These are phyloP conservation scores for Gracilaria domingensis DNA, from an alignment of 23 red algal genomes.

Conservation along the genomic window DNA sequence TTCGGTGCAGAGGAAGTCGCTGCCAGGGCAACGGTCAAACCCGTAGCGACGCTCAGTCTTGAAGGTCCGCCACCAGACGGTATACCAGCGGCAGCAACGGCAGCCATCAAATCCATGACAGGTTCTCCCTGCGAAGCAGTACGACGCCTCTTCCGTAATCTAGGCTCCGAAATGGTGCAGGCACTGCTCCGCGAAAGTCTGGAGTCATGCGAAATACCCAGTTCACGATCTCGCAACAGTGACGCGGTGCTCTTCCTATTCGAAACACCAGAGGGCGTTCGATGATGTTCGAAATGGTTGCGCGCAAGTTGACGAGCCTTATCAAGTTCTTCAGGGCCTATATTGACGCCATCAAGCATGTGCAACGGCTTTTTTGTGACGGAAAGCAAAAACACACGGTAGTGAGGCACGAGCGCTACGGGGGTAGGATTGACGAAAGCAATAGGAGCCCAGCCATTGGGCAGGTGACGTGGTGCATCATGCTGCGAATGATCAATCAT, in stretches of 20 bases:
- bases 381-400: conserved; percentile 48
- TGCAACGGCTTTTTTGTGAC: conserved; percentile 12
- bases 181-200: not conserved
- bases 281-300: not conserved
- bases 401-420: conserved; percentile 6
- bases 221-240: conserved; percentile 27
- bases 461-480: not conserved
- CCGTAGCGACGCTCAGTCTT: not conserved
- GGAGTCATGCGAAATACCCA: not conserved
- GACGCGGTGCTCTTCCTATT: not conserved
- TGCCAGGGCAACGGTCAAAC: conserved; percentile 12
- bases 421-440: conserved; percentile 25
- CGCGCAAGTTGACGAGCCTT: not conserved
- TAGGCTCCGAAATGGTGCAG: not conserved
- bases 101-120: conserved; percentile 39
- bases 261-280: not conserved
- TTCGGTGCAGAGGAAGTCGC: not conserved
- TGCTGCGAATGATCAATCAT: not conserved
- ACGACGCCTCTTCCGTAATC: conserved; percentile 17
- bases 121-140: not conserved
- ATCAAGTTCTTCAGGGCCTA: not conserved
- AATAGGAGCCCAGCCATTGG: not conserved
- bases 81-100: conserved; percentile 52
- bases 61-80: not conserved
- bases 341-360: conserved; percentile 35